Evolutionary conservation across 75 land plant genomes (phyloP).

Genomic region (Cupressus sempervirens): DNA sequence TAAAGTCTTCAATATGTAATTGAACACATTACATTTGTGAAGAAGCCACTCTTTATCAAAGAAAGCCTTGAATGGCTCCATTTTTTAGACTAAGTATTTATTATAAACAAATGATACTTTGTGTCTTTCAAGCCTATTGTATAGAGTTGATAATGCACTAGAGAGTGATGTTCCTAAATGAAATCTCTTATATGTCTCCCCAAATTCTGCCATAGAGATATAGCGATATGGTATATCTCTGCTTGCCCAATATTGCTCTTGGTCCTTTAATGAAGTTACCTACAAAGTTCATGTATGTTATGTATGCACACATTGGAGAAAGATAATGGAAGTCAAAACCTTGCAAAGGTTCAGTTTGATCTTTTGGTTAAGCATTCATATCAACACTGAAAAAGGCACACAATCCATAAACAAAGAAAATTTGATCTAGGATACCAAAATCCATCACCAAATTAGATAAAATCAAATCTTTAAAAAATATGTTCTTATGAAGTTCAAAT

Average conservation of each 20-base stretch:
- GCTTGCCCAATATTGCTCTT: too few relatives aligned
- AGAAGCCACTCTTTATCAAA: constrained; percentile 19
- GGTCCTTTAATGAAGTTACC: constrained; percentile 88
- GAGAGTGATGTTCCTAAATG: too few relatives aligned
- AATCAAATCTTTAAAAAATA: too few relatives aligned
- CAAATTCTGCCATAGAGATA: too few relatives aligned
- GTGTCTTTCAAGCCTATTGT: constrained; percentile 53
- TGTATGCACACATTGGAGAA: background rate
- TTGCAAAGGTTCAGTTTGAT: background rate
- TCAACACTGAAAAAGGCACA: too few relatives aligned
- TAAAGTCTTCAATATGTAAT: constrained; percentile 18
- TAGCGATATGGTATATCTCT: too few relatives aligned
- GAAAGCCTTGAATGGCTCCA: constrained; percentile 30
- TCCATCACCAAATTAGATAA: background rate
- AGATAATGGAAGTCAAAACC: too few relatives aligned
- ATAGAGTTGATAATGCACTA: constrained; percentile 51
- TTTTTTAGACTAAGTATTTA: constrained; percentile 42
- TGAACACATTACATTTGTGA: constrained; percentile 16
- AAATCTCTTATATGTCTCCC: too few relatives aligned
- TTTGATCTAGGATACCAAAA: too few relatives aligned
- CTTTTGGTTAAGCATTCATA: background rate
- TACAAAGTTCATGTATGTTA: constrained; percentile 2
- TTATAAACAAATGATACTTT: constrained; percentile 51
- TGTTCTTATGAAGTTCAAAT: background rate
- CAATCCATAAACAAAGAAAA: too few relatives aligned